A percentile compares a stretch with the other conserved stretches of the same genome.
phyloP scores from a whole-genome alignment of 305 asterid genomes.

The Fraxinus sp. region DNA sequence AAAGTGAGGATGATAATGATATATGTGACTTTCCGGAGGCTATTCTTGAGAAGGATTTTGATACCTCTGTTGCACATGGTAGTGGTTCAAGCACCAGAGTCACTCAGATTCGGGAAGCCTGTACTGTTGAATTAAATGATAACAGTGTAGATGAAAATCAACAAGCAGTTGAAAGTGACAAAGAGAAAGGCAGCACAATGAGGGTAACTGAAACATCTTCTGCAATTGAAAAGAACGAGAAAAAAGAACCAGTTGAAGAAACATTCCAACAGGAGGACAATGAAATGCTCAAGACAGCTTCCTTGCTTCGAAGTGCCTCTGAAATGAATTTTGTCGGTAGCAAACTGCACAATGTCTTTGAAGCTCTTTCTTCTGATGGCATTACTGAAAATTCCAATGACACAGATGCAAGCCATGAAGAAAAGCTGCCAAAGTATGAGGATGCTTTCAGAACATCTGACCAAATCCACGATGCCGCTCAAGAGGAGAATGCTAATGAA shows the following conservation, averaged over 20 bases:
- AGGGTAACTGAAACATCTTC: conserved; percentile 34
- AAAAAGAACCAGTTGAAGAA: conserved; percentile 32
- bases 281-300: conserved; percentile 29
- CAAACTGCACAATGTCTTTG: conserved; percentile 32
- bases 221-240: conserved; percentile 30
- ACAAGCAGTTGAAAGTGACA: conserved; percentile 18
- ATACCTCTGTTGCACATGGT: conserved; percentile 31
- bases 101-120: conserved; percentile 37
- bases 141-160: conserved; percentile 31
- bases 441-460: conserved; percentile 17
- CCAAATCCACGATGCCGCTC: conserved; percentile 23
- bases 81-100: conserved; percentile 25
- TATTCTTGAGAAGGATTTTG: conserved; percentile 35
- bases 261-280: conserved; percentile 27
- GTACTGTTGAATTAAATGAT: conserved; percentile 29
- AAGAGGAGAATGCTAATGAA: conserved; percentile 26
- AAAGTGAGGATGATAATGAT: conserved; percentile 29
- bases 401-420: conserved; percentile 23
- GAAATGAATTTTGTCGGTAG: conserved; percentile 39
- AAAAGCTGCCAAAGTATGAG: conserved; percentile 27
- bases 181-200: conserved; percentile 25
- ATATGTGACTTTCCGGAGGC: conserved; percentile 36
- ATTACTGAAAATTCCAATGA: conserved; percentile 19
- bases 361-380: conserved; percentile 37
- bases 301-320: conserved; percentile 36